Conservation (phyloP, 352 stramenopile genomes). For the Phytopythium litorale region DNA sequence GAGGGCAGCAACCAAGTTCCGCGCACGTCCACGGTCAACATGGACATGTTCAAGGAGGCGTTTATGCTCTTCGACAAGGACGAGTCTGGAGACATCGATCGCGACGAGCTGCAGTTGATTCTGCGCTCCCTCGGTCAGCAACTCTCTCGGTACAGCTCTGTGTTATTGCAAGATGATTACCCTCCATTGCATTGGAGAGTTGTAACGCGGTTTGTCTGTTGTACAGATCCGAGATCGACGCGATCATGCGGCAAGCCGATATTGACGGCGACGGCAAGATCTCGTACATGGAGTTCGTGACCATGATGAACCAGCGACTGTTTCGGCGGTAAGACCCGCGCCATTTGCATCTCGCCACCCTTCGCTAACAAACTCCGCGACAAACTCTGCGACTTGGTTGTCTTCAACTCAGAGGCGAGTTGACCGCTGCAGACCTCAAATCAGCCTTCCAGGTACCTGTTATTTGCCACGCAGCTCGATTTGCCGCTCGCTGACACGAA, state of each 20-base stretch:
- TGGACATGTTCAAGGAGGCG: conserved; percentile 80
- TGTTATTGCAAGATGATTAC: background rate
- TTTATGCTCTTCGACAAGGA: conserved; percentile 79
- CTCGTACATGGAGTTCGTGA: conserved; percentile 75
- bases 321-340: conserved; percentile 35
- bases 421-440: conserved; percentile 52
- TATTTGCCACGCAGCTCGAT: too few species aligned
- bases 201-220: background rate
- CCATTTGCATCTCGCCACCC: background rate
- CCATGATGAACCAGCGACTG: conserved; percentile 71
- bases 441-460: conserved; percentile 48
- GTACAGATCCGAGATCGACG: conserved; percentile 48
- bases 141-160: conserved; percentile 23
- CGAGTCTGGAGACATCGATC: conserved; percentile 61
- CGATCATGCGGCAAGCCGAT: conserved; percentile 69
- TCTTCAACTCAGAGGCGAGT: conserved; percentile 29
- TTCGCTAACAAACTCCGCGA: conserved; percentile 1
- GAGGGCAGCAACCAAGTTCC: conserved; percentile 13
- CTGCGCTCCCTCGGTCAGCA: conserved; percentile 54
- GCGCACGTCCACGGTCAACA: conserved; percentile 60
- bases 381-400: background rate
- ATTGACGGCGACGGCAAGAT: conserved; percentile 68
- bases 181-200: background rate
- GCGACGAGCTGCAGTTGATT: conserved; percentile 49
- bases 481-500: background rate